Evolutionary conservation across 2,329 filamentous ascomycete genomes (phyloP), one percentile per base, ranked within the genome.

Genomic region (Alternaria sp.): DNA sequence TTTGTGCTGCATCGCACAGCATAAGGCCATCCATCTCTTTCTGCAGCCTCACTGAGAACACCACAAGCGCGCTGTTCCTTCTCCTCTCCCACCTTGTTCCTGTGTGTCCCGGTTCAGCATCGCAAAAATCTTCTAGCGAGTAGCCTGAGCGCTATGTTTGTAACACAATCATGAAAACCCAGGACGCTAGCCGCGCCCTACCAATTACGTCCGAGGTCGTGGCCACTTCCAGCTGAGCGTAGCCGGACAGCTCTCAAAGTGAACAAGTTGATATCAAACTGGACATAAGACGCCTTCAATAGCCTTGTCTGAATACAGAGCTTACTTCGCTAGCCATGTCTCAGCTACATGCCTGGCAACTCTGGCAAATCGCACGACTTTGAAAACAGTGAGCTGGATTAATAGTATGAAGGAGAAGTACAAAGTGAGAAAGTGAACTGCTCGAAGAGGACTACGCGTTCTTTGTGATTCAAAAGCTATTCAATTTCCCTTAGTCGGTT

Each of bases 251-350:
- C 7, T 48, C 8, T 34, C 1, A 26, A 48, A 48, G 14, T 29
- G 26, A 14, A 40, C 14, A 28, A 24, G 14, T 9, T 36, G 24
- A 41, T 24, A 41, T 1, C 36, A 28, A 41, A 17, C 28, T 40
- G 21, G 36, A 51, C 13, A 3, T 7, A 10, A 11, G 26, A 31
- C 21, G 11, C 26, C 24, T 31, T 7, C 14, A 40, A 31, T 23
- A 21, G 26, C 24, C 49, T 31, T 51, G 26, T n/a, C 24, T 5
- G 36, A 31, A 29, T 40, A 2, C n/a, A 23, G 34, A 40, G 49
- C 49, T 51, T 51, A 51, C 37, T 39, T 21, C 13, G 49, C 49
- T 41, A 51, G 49, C 49, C 26, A 51, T 26, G 17, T 29, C 29
- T 40, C 37, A 51, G 17, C 36, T 24, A 36, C 26, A 23, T 24